Evolutionary conservation across 2,329 filamentous ascomycete species (phyloP).

Genomic region (Colletotrichum zoysiae): DNA sequence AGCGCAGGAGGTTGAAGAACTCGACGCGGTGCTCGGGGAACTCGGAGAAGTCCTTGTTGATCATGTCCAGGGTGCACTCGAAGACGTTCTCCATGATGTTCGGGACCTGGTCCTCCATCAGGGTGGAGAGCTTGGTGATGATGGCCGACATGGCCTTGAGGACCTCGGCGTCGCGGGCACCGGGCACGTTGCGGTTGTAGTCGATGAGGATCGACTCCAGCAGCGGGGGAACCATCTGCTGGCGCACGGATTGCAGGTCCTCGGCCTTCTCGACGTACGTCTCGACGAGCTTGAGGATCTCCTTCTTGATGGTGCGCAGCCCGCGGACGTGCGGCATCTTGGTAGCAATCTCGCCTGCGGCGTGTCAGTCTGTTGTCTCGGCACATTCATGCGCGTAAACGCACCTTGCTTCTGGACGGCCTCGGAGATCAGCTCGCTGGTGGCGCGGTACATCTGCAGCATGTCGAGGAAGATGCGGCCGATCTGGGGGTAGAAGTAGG

Average conservation of each 20-base stretch:
- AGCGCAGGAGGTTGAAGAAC: conserved; percentile 96
- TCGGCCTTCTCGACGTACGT: conserved; percentile 98
- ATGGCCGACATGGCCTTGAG: conserved; percentile 98
- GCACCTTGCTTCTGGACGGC: conserved; percentile 66
- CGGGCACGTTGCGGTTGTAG: conserved; percentile 96
- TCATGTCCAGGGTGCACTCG: conserved; percentile 98
- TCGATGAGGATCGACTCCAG: conserved; percentile 94
- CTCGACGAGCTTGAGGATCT: conserved; percentile 97
- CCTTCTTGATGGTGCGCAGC: conserved; percentile 97
- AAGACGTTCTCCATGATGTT: conserved; percentile 99
- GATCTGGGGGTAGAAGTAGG: conserved; percentile 98
- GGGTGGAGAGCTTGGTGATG: conserved; percentile 91
- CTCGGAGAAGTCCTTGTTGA: conserved; percentile 99
- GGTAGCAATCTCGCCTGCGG: conserved; percentile 86
- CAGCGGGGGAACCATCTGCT: conserved; percentile 94
- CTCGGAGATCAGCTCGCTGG: conserved; percentile 96
- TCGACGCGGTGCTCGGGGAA: conserved; percentile 99
- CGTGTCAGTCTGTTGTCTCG: conserved; percentile 3
- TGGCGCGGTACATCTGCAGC: conserved; percentile 98
- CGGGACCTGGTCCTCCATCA: conserved; percentile 99
- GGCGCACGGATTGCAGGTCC: conserved; percentile 91
- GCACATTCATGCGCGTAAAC: neutral
- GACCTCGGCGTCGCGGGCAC: conserved; percentile 95
- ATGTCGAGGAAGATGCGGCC: conserved; percentile 98
- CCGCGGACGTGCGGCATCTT: conserved; percentile 98